phyloP scores from a whole-genome alignment of 768 basidiomycete genomes.

The Trametes cubensis region DNA sequence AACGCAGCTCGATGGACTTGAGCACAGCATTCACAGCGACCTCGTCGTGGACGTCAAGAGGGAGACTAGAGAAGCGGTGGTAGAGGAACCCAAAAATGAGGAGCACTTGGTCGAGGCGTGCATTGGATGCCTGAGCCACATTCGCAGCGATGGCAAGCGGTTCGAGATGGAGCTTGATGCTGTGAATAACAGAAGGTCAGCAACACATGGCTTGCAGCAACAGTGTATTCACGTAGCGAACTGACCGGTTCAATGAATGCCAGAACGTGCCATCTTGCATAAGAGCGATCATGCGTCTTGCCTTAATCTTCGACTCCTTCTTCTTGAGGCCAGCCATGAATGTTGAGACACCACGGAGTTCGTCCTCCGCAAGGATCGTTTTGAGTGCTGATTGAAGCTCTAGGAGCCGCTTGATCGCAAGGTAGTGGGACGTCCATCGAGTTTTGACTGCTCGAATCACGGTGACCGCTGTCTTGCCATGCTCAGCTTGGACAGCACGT shows the following conservation, averaged over 20 bases:
- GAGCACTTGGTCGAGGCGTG: conserved; percentile 39
- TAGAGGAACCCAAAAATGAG: conserved; percentile 37
- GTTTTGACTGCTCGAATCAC: conserved; percentile 38
- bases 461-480: conserved; percentile 14
- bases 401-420: conserved; percentile 29
- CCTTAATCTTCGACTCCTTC: conserved; percentile 23
- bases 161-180: conserved; percentile 26
- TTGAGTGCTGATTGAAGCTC: conserved; percentile 24
- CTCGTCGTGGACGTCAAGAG: background rate
- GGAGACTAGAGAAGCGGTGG: conserved; percentile 1
- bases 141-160: conserved; percentile 44
- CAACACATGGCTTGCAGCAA: background rate
- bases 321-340: conserved; percentile 16
- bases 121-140: conserved; percentile 35
- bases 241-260: background rate
- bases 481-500: conserved; percentile 26
- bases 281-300: background rate
- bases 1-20: conserved; percentile 27
- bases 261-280: conserved; percentile 21
- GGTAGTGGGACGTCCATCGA: conserved; percentile 38
- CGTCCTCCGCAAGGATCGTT: conserved; percentile 14
- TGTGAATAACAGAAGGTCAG: conserved; percentile 7
- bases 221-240: background rate
- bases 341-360: conserved; percentile 10
- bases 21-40: conserved; percentile 7